Base-by-base conservation (phyloP, 305 asterid genomes). In the Fraxinus platypoda region DNA sequence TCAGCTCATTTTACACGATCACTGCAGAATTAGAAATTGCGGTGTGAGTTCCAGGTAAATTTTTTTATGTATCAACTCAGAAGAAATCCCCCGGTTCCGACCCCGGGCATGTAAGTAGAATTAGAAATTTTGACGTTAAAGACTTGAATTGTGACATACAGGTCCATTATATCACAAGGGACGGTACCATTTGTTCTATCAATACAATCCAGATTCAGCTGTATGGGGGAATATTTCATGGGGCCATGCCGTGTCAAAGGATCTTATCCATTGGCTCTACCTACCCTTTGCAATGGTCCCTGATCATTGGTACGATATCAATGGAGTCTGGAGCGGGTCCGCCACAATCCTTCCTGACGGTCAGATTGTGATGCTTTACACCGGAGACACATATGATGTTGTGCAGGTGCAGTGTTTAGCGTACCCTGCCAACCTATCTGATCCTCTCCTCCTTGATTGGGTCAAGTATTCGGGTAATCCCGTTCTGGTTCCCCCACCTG, bases 161-260 rank as follows among this genome's bases (percentile, higher is more conserved):
- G 86, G 86, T 82, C 85, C 89, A 8, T 70, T 87, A n/a, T 81
- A 80, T 23, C 73, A 80, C 82, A 83, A 86, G 70, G 87, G 84
- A 75, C 78, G 87, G 85, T 87, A 84, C 62, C 88, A 87, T 33
- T 26, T 87, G 3, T 87, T 87, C 81, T 87, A 87, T 54, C 90
- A 87, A 26, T 87, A 84, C 86, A 87, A 87, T 37, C 90, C 87
- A 8, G 77, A 82, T 0, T 73, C 84, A 1, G 78, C 90, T n/a
- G 76, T 80, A 2, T 87, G 90, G 90, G 88, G 86, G 7, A 87
- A 82, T 11, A 87, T 87, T 3, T 59, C 82, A 31, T 87, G 90
- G 90, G 90, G 86, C n/a, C 90, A 87, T 71, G 87, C 88, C 0
- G 82, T 85, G 2, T 87, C 90, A 35, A 77, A 15, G 62, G 90